phyloP scores from a whole-genome alignment of 2,329 filamentous ascomycete genomes.

The Neophaeococcomyces aloes region DNA sequence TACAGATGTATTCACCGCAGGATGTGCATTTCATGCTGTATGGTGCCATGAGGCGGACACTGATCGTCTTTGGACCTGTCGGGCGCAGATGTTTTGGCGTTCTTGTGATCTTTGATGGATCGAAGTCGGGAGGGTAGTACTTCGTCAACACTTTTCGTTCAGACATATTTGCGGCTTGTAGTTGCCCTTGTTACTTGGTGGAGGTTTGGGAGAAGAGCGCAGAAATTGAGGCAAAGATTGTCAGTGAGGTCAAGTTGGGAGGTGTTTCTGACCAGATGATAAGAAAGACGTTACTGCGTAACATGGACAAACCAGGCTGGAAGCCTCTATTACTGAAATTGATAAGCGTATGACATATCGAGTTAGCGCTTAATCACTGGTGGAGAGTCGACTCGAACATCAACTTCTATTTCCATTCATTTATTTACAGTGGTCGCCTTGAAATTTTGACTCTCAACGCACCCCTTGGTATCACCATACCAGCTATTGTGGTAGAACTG shows the following conservation, averaged over 20 bases:
- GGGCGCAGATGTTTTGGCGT: conserved; percentile 46
- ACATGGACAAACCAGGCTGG: too few species aligned
- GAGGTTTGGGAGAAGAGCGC: too few species aligned
- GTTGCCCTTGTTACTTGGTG: too few species aligned
- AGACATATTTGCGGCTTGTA: conserved; percentile 64
- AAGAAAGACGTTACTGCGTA: too few species aligned
- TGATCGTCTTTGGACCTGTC: conserved; percentile 68
- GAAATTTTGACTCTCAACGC: conserved; percentile 47
- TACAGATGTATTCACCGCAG: conserved; percentile 62
- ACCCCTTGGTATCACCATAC: conserved; percentile 40
- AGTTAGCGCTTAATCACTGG: too few species aligned
- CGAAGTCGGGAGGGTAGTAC: conserved; percentile 65
- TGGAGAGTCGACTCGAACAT: too few species aligned
- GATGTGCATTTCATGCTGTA: conserved; percentile 66
- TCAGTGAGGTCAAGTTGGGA: too few species aligned
- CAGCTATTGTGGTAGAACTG: conserved; percentile 36
- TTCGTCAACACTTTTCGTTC: conserved; percentile 70
- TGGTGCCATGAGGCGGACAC: conserved; percentile 81
- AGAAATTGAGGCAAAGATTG: too few species aligned
- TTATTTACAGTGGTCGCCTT: conserved; percentile 24
- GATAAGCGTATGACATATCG: too few species aligned
- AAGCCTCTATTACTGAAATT: too few species aligned
- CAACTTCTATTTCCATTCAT: too few species aligned
- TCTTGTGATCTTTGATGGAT: conserved; percentile 68
- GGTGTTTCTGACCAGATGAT: too few species aligned